Evolutionary conservation across 345 rosid species (phyloP), one percentile per base, ranked within the genome.

Genomic region (Citrus reticulata): DNA sequence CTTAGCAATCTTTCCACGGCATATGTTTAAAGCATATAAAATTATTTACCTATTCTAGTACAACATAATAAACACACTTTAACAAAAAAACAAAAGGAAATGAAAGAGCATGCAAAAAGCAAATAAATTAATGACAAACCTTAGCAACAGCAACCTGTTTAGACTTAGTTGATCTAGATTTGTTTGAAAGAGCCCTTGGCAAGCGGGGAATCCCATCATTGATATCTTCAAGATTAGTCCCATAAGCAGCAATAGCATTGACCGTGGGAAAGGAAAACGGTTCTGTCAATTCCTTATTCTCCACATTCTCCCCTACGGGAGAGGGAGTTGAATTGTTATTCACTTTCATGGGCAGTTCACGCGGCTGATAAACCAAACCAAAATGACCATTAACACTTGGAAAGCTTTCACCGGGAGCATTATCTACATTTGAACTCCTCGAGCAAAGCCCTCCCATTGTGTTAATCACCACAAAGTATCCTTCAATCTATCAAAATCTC

Each of bases 371-470:
- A 70, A 78, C 84, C 68, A 87, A 73, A 81, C 60, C 83, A 69
- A 79, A 70, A 85, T 83, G 91, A 72, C 93, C 97, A 85, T 93
- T 92, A 54, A 77, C 84, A 80, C 83, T 84, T 3, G 90, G 83
- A 76, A 90, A 91, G 92, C 87, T 88, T 87, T 92, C 95, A 85
- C 94, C 84, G 87, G 93, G 94, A 90, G 93, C 97, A 89, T 90
- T 90, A 89, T 94, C 95, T 84, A 96, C 91, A 86, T 90, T 88
- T 54, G 97, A 89, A 80, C 95, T 90, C 95, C 95, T 91, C 81
- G 99, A 94, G 91, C 99, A 94, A 86, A 96, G 89, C 86, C 98
- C 99, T 81, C 99, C 99, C 98, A 96, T 96, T 75, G 79, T 67
- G 66, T 42, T 67, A 75, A 80, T 82, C 82, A 75, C 77, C 72